Evolutionary conservation across 1,284 basidiomycete species (phyloP).

Genomic region (Puccinia polysora): DNA sequence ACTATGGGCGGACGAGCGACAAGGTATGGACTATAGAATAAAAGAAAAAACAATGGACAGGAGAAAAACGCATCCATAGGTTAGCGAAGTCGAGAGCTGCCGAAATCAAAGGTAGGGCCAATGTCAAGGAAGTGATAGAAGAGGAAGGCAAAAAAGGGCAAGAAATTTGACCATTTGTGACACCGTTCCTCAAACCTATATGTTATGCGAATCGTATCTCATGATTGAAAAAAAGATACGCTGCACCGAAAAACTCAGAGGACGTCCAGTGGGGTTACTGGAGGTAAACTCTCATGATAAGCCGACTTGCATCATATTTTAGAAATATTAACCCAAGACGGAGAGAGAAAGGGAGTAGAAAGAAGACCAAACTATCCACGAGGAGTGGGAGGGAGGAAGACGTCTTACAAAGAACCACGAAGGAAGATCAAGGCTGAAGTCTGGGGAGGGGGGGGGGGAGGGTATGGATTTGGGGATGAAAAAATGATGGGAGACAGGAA

Average conservation of each 20-base stretch:
- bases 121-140: neutral
- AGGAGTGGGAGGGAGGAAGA: neutral
- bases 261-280: no score
- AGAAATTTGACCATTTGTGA: neutral
- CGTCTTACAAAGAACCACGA: neutral
- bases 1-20: slow-evolving; percentile 2
- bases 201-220: no score
- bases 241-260: no score
- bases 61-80: no score
- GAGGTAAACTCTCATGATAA: no score
- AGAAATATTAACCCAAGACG: no score
- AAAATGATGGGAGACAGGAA: neutral
- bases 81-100: neutral
- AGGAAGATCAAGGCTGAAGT: neutral
- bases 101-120: neutral
- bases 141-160: neutral
- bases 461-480: neutral
- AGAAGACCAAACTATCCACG: neutral
- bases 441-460: no score
- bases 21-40: neutral
- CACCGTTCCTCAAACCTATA: slow-evolving; percentile 2
- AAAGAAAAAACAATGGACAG: neutral
- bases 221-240: slow-evolving; percentile 8
- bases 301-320: no score
- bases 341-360: neutral